Percentiles rank a stretch among this genome's conserved stretches.
These are phyloP conservation scores for Eucalyptus marginata DNA, from an alignment of 345 rosid genomes.

Conservation along the genomic window DNA sequence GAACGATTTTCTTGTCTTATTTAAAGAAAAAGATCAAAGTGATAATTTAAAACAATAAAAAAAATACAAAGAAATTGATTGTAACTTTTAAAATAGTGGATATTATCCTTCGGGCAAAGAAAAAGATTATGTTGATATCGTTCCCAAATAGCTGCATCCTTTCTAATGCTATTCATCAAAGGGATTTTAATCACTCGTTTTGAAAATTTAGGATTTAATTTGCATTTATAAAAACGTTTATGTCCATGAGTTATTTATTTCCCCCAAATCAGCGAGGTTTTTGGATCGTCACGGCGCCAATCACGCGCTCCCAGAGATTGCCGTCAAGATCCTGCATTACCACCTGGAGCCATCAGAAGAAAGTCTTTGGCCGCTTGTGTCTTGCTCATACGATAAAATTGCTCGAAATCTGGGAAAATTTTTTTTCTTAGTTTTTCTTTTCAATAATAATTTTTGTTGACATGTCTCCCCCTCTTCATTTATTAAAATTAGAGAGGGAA, in stretches of 20 bases:
- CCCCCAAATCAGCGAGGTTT: neutral
- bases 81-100: neutral
- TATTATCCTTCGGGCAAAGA: accelerated
- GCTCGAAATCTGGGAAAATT: neutral
- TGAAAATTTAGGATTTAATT: neutral
- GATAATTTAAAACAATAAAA: too few relatives aligned
- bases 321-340: neutral
- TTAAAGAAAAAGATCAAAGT: neutral
- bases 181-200: accelerated
- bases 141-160: neutral
- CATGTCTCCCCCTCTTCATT: neutral
- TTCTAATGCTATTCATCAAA: neutral
- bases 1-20: neutral
- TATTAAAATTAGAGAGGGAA: neutral
- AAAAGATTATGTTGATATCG: neutral
- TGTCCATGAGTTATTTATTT: neutral
- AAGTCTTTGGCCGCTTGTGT: neutral
- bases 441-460: neutral
- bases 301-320: neutral
- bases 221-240: neutral
- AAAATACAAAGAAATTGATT: accelerated
- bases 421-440: neutral
- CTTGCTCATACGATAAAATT: neutral
- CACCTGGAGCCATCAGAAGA: neutral
- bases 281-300: neutral